Base-by-base conservation (phyloP, 73 alveolate genomes). In the Symbiodinium natans region DNA sequence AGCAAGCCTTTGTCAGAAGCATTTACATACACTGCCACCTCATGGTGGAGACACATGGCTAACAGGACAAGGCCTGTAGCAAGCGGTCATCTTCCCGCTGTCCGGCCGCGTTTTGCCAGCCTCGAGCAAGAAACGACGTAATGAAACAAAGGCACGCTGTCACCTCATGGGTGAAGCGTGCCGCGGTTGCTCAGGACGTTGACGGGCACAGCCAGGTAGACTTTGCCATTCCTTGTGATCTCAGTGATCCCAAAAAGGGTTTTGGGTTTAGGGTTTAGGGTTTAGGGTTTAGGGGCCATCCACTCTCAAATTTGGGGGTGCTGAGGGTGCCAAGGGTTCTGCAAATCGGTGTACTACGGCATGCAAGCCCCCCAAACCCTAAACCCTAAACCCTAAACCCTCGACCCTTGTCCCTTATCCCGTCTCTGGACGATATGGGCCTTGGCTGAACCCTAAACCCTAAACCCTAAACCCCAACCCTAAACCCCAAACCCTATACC, bases 111-210 rank as follows among this genome's bases (percentile, higher is more conserved):
- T 27, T 63, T 63, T 34, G 77, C 77, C 77, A 23, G 77, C 77
- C 59, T 13, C 59, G 59, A 9, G 59, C 59, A 46, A 6, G 13
- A 63, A 63, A 63, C 10, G 31, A 63, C 15, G 39, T 23, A 27
- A 63, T 7, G 6, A 7, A 31, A 34, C 77, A 11, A 25, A 25
- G 77, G 31, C 77, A 15, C 29, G 13, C 34, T 63, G 77, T 34
- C 34, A 63, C 4, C 75, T 90, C 75, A 90, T 17, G 97, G 97
- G 31, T 90, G 33, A 11, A 90, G 87, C 39, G 88, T 41, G 54
- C 97, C 97, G 10, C 33, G n/a, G 75, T 90, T 90, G 88, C 88
- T 90, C 56, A 92, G 92, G 84, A 71, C 84, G 43, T 92, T 92
- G 83, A 92, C 39, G 3, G 98, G 98, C 92, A 92, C 38, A 4